Conservation (phyloP, 306 rosid species). For the Sophora flavescens region DNA sequence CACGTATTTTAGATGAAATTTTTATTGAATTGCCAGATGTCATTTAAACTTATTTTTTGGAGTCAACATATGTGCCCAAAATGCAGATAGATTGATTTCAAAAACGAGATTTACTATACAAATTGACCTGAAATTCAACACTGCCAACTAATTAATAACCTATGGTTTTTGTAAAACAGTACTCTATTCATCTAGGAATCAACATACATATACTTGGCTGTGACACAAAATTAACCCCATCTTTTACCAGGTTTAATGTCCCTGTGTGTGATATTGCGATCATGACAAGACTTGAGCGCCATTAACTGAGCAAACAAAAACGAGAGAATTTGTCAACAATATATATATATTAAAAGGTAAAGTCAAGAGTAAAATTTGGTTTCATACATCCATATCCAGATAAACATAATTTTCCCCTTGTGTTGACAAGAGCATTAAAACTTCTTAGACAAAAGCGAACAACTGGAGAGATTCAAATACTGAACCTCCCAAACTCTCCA, state of each 20-base stretch:
- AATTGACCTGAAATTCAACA: slow-evolving; percentile 25
- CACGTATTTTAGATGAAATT: slow-evolving; percentile 18
- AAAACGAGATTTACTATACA: slow-evolving; percentile 8
- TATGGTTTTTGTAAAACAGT: not conserved
- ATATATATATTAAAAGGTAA: slow-evolving; percentile 8
- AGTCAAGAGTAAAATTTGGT: not conserved
- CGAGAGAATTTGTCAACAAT: slow-evolving; percentile 27
- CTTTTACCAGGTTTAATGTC: slow-evolving; percentile 96
- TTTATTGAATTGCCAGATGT: not conserved
- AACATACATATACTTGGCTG: slow-evolving; percentile 10
- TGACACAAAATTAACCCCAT: slow-evolving; percentile 32
- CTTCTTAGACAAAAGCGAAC: slow-evolving; percentile 5
- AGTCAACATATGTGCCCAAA: slow-evolving; percentile 26
- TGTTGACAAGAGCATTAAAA: not conserved
- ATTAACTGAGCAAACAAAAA: slow-evolving; percentile 63
- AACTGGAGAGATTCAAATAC: slow-evolving; percentile 38
- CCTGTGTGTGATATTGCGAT: slow-evolving; percentile 93
- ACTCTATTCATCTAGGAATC: slow-evolving; percentile 24
- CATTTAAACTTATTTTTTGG: slow-evolving; percentile 2
- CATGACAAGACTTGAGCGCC: slow-evolving; percentile 93
- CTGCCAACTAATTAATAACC: slow-evolving; percentile 34
- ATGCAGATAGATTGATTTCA: slow-evolving; percentile 13
- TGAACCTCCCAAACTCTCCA: slow-evolving; percentile 22
- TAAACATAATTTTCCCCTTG: not conserved
- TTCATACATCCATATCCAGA: slow-evolving; percentile 23